A percentile compares a stretch with the other conserved stretches of the same genome.
These are phyloP conservation scores for Cryptococcus wingfieldii DNA, from an alignment of 1,284 basidiomycete genomes.

Conservation along the genomic window DNA sequence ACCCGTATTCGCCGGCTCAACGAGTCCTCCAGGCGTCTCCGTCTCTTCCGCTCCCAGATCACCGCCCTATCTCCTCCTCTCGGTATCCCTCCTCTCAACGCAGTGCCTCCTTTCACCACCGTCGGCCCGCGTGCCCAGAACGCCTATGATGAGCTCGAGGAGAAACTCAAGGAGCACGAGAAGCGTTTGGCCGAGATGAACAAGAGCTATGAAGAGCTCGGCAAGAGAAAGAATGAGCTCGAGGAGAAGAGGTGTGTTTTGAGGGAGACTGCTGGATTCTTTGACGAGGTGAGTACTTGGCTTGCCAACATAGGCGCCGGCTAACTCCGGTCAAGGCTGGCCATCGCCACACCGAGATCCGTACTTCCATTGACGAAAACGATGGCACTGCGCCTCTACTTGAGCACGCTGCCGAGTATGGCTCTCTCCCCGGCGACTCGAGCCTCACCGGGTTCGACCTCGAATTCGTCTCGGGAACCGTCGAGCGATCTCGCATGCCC, in stretches of 20 bases:
- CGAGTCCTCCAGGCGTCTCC: constrained; percentile 90
- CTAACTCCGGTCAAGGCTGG: constrained; percentile 60
- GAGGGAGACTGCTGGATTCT: constrained; percentile 93
- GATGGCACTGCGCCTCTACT: constrained; percentile 80
- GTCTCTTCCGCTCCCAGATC: constrained; percentile 85
- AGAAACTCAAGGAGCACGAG: constrained; percentile 84
- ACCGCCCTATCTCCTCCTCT: constrained; percentile 66
- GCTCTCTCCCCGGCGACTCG: constrained; percentile 55
- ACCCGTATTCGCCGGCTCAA: constrained; percentile 91
- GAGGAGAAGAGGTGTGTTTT: constrained; percentile 91
- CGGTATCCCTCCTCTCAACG: constrained; percentile 73
- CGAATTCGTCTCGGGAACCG: constrained; percentile 96
- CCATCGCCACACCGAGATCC: constrained; percentile 69
- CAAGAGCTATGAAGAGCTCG: constrained; percentile 82
- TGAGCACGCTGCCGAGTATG: constrained; percentile 72
- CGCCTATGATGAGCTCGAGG: constrained; percentile 88
- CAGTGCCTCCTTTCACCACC: constrained; percentile 74
- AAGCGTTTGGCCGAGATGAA: constrained; percentile 86
- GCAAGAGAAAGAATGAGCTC: constrained; percentile 79
- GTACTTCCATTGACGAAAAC: constrained; percentile 81
- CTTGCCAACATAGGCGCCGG: not conserved
- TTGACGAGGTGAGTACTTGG: constrained; percentile 64
- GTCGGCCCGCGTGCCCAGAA: constrained; percentile 87
- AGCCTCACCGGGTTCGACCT: constrained; percentile 63
- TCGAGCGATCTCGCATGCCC: constrained; percentile 84